A percentile compares a stretch with the other conserved stretches of the same genome.
Conservation (phyloP, 257 asterid genomes). For the Agastache rugosa region DNA sequence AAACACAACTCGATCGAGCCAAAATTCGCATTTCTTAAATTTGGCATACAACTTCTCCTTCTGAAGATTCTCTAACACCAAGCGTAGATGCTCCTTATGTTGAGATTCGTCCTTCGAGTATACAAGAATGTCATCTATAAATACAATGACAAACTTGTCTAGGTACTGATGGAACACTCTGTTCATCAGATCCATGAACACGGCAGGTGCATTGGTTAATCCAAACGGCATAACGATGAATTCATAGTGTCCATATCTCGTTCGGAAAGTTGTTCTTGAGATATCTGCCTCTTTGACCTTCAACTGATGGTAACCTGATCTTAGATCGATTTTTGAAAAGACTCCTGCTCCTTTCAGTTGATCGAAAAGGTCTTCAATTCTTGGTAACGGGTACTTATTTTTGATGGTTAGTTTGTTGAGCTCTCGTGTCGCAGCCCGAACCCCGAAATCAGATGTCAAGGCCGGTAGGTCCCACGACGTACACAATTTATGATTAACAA, state of each 20-base stretch:
- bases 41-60: neutral
- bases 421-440: too few species aligned
- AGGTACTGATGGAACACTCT: neutral
- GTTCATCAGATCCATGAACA: neutral
- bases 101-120: neutral
- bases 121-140: neutral
- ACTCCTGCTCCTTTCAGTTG: too few species aligned
- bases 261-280: too few species aligned
- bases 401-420: neutral
- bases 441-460: too few species aligned
- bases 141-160: neutral
- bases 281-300: too few species aligned
- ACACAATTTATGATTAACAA: too few species aligned
- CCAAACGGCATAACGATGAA: neutral
- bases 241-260: too few species aligned
- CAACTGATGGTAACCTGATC: too few species aligned
- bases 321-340: neutral
- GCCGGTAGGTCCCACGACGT: too few species aligned
- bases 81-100: too few species aligned
- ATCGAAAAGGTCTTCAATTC: neutral
- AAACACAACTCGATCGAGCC: too few species aligned
- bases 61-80: too few species aligned
- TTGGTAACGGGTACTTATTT: neutral
- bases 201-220: neutral
- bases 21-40: neutral